Base-by-base conservation (phyloP, 1,284 basidiomycete genomes). In the Termitomyces sp. region DNA sequence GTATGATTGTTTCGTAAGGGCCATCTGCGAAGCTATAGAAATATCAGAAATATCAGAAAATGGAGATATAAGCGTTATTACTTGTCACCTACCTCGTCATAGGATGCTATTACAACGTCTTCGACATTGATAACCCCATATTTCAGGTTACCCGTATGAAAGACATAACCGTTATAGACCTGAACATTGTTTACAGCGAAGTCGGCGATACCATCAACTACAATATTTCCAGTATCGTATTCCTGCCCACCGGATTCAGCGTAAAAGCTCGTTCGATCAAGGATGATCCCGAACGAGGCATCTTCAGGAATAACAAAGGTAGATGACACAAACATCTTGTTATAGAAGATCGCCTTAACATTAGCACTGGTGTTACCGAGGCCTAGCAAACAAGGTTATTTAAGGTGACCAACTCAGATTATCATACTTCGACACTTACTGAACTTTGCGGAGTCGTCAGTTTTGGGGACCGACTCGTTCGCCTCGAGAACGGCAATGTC, bases 201-300 rank as follows among this genome's bases (percentile, higher is more conserved):
- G 68, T 97, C 94, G 49, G 91, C 86, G 63, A 86, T 77, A 50
- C 90, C 95, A 63, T 98, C 96, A 53, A 98, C 90, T 39, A 94
- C 85, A 61, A 99, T 91, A 62, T 88, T 91, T 56, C 96, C 96
- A 1, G 92, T 98, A 71, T 99, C 96, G 64, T 92, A 88, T 73
- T 99, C 95, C 71, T 99, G 96, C 40, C 96, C 97, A 69, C 96
- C 96, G 48, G 92, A 83, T 75, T 99, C 96, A 28, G 96, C 96
- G 65, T 99, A 99, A 72, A 99, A 97, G 74, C 88, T 94, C n/a
- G 96, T 98, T 55, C 82, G 82, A 74, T 99, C 93, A 52, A 99
- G 84, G 38, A 99, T 70, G 55, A 99, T 68, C 54, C 96, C 97
- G 66, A 98, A 92, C 12, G 80, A 74, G 28, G 82, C 74, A 58